phyloP scores from a whole-genome alignment of 2,329 filamentous ascomycete species.

The Didymosphaeria variabile region DNA sequence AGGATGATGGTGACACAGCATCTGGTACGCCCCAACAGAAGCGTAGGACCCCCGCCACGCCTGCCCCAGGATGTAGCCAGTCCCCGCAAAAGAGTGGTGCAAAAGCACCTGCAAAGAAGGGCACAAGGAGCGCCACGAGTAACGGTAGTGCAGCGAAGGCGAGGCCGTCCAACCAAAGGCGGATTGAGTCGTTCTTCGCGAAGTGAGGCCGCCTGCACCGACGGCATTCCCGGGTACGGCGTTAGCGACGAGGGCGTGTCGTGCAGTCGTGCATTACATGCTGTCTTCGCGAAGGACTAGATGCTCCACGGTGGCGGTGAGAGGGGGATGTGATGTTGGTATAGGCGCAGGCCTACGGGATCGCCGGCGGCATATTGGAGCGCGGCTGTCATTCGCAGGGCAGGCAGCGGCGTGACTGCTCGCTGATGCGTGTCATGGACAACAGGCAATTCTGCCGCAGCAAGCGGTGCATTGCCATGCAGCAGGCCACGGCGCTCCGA shows the following conservation, averaged over 20 bases:
- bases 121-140: conserved; percentile 64
- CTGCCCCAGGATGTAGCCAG: conserved; percentile 31
- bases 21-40: conserved; percentile 52
- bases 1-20: conserved; percentile 41
- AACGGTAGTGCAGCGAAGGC: conserved; percentile 60
- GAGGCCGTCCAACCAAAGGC: conserved; percentile 57
- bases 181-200: conserved; percentile 67
- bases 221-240: conserved; percentile 24
- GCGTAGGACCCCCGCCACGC: conserved; percentile 31
- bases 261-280: conserved; percentile 10
- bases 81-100: conserved; percentile 38
- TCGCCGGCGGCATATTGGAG: conserved; percentile 16
- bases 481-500: not conserved
- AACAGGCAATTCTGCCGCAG: conserved; percentile 27
- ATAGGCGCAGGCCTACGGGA: conserved; percentile 27
- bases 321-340: conserved; percentile 19
- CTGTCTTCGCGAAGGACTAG: not conserved
- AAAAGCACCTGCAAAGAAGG: conserved; percentile 50
- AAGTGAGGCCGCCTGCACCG: conserved; percentile 45
- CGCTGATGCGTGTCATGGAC: conserved; percentile 29
- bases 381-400: conserved; percentile 24
- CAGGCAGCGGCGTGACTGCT: conserved; percentile 26
- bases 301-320: conserved; percentile 24
- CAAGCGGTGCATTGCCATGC: conserved; percentile 6
- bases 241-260: conserved; percentile 25